Base-by-base conservation (phyloP, 108 stramenopile genomes). In the Epithemia pelagica region DNA sequence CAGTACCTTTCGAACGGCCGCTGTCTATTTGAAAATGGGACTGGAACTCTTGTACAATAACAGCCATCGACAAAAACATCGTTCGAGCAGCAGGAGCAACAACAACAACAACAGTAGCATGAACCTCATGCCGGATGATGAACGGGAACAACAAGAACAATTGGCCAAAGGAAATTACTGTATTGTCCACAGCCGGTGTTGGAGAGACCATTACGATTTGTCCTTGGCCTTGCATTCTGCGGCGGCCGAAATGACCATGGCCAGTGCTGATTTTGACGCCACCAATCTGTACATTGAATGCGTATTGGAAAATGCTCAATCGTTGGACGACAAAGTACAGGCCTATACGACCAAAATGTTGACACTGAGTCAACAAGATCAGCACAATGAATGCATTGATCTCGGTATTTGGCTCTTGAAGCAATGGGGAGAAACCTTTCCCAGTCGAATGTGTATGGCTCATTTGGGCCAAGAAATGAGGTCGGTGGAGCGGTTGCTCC, bases 121-220 rank as follows among this genome's bases (percentile, higher is more conserved):
- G 37, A 10, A 10, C 10, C 15, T 15, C 37, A 46, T 10, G 10
- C 10, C 5, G 37, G 37, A 46, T 15, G 37, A 46, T 15, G n/a
- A n/a, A n/a, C n/a, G n/a, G n/a, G n/a, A n/a, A n/a, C n/a, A n/a
- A n/a, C n/a, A n/a, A n/a, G n/a, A n/a, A n/a, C n/a, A n/a, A n/a
- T n/a, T n/a, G n/a, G n/a, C n/a, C n/a, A n/a, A n/a, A n/a, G n/a
- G n/a, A n/a, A n/a, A n/a, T n/a, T 46, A 10, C 37, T 10, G 37
- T 15, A 46, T 46, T 15, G 10, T 46, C 15, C 37, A 46, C 37
- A 46, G 15, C 15, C 37, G 37, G 37, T 46, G 37, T 46, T 90
- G 89, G 89, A 37, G 64, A 33, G 78, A 77, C n/a, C 52, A 71
- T 22, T 90, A 87, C 59, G 76, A 77, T 59, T 70, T 90, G 10